Evolutionary conservation across 2,329 filamentous ascomycete species (phyloP), one percentile per base, ranked within the genome.

Genomic region (Blastomyces silverae): DNA sequence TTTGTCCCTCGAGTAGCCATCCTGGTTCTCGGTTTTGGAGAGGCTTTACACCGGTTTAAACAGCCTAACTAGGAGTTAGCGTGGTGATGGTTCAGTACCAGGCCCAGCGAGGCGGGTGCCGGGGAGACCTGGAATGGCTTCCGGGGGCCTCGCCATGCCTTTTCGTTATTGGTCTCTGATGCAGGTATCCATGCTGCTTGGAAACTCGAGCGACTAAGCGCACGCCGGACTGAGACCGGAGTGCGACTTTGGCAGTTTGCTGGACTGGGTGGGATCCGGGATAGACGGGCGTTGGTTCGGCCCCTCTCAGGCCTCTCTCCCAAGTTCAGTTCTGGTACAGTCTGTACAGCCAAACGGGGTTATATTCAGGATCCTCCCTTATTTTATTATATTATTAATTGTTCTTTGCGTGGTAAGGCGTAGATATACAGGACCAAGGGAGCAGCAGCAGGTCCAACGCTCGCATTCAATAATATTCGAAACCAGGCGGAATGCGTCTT

Each of bases 41-140:
- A 17, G 52, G 11, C 25, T 8, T 39, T 13, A 25, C 11, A 31
- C 11, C 25, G 52, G 31, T 53, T 39, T 10, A 39, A 31, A 56
- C 44, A 34, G 5, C 48, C 39, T 20, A 61, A 31, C 17, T 28
- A 17, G 20, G 31, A n/a, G 15, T 42, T 53, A 53, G 48, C 22
- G 61, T 13, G 50, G 61, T 31, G 61, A 62, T 28, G 61, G 48
- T 55, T 34, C 58, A 20, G 58, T 50, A 48, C 58, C 58, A 61
- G 42, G 48, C 42, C 61, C 61, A 62, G 31, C 44, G 15, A 62
- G 61, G 61, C 61, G 61, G 61, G 61, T 62, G 28, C 61, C 61
- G 61, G 61, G 50, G 50, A 52, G 46, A 58, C 10, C 8, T 34
- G 46, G 22, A 62, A 42, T 55, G 48, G 8, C 15, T 55, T 62